phyloP scores from a whole-genome alignment of 768 basidiomycete genomes.

The Sistotremastrum suecicum region DNA sequence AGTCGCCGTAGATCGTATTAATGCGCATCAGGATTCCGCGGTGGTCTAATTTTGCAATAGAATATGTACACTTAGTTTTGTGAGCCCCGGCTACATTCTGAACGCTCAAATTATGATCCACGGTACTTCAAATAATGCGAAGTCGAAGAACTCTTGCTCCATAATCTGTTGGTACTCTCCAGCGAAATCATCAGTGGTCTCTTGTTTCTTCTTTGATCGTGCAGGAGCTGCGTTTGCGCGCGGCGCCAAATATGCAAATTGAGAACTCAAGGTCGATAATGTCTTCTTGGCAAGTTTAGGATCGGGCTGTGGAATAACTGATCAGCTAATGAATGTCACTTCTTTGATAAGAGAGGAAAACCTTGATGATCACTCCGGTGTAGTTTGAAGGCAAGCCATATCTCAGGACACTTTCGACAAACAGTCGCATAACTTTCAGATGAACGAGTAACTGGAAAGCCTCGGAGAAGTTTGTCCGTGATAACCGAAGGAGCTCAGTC shows the following conservation, averaged over 20 bases:
- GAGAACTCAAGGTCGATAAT: slow-evolving; percentile 52
- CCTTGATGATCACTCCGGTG: slow-evolving; percentile 68
- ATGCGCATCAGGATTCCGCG: too few species aligned
- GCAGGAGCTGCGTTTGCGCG: slow-evolving; percentile 36
- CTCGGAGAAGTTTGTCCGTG: slow-evolving; percentile 94
- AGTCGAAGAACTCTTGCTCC: slow-evolving; percentile 94
- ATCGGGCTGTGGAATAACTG: slow-evolving; percentile 49
- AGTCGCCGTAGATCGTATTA: too few species aligned
- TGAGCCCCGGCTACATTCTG: neutral
- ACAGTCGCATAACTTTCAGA: slow-evolving; percentile 80
- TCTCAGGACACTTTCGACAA: slow-evolving; percentile 88
- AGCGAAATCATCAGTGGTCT: slow-evolving; percentile 49
- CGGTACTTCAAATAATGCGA: slow-evolving; percentile 86
- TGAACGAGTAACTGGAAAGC: slow-evolving; percentile 90
- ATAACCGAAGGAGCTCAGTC: slow-evolving; percentile 83
- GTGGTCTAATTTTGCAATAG: too few species aligned
- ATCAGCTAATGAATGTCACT: neutral
- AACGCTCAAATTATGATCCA: slow-evolving; percentile 56
- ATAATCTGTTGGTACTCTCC: slow-evolving; percentile 89
- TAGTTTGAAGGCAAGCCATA: slow-evolving; percentile 94
- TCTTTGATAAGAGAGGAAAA: slow-evolving; percentile 12
- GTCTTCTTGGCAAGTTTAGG: slow-evolving; percentile 71
- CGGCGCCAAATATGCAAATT: slow-evolving; percentile 74
- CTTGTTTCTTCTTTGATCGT: slow-evolving; percentile 26
- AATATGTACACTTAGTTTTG: neutral